Evolutionary conservation across 495 filamentous ascomycete species (phyloP).

Genomic region (Lasiosphaeria ovina): DNA sequence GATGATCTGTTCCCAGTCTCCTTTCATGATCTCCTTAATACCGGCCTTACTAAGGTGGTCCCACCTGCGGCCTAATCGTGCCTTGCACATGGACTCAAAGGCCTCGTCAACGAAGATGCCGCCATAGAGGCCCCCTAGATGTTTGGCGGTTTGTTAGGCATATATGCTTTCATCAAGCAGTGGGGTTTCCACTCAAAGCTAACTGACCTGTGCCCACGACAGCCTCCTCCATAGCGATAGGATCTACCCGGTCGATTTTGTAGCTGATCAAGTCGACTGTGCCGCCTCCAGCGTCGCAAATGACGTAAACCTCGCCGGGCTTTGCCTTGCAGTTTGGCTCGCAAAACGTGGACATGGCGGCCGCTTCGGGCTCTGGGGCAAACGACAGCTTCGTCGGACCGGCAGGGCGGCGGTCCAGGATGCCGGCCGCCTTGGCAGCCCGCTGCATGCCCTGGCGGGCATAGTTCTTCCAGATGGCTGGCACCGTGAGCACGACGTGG

Average conservation of each 20-base stretch:
- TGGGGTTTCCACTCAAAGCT: neutral
- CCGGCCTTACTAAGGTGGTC: neutral
- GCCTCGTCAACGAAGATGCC: slow-evolving; percentile 22
- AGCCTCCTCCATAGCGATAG: slow-evolving; percentile 20
- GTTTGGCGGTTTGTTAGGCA: neutral
- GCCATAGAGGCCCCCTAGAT: slow-evolving; percentile 19
- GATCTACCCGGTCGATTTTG: neutral
- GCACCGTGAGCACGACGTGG: slow-evolving; percentile 28
- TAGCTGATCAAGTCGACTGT: slow-evolving; percentile 28
- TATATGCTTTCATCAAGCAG: neutral
- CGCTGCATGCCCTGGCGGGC: slow-evolving; percentile 19
- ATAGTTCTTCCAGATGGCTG: slow-evolving; percentile 31
- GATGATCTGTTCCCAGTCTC: slow-evolving; percentile 3
- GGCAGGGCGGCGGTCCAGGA: slow-evolving; percentile 13
- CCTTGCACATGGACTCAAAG: slow-evolving; percentile 7
- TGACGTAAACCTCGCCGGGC: slow-evolving; percentile 22
- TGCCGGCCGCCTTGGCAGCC: slow-evolving; percentile 20
- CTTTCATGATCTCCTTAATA: neutral
- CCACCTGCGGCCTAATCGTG: neutral
- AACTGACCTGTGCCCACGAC: slow-evolving; percentile 20
- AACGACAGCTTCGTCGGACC: slow-evolving; percentile 19
- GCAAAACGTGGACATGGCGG: slow-evolving; percentile 19
- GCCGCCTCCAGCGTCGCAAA: slow-evolving; percentile 25
- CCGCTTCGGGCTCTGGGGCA: slow-evolving; percentile 31
- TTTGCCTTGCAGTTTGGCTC: slow-evolving; percentile 10